These are phyloP conservation scores for Suhomyces yuchorum DNA, from an alignment of 1,139 yeast species.

Conservation along the genomic window DNA sequence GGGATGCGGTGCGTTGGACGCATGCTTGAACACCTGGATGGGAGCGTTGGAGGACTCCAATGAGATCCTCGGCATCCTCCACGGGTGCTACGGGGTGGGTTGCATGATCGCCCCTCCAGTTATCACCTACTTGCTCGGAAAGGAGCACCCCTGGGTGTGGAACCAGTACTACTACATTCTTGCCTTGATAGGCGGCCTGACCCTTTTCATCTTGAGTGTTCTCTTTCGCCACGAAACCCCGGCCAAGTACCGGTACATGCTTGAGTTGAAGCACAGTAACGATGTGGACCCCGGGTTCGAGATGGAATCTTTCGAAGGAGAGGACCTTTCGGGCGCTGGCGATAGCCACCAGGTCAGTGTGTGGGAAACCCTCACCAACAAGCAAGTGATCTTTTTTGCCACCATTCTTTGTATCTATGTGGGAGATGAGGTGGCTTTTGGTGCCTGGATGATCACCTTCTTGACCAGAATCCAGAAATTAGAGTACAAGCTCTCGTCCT, in stretches of 20 bases:
- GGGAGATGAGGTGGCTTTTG: conserved; percentile 71
- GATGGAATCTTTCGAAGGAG: conserved; percentile 19
- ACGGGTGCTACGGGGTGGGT: conserved; percentile 70
- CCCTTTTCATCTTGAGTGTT: conserved; percentile 22
- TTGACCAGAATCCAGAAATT: conserved; percentile 51
- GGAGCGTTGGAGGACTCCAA: conserved; percentile 59
- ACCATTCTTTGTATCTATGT: conserved; percentile 57
- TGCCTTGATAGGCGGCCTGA: conserved; percentile 26
- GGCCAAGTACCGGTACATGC: conserved; percentile 49
- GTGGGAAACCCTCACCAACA: conserved; percentile 40
- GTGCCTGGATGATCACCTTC: conserved; percentile 67
- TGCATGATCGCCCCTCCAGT: conserved; percentile 66
- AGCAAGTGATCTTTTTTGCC: conserved; percentile 51
- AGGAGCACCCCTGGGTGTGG: conserved; percentile 48
- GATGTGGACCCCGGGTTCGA: conserved; percentile 15
- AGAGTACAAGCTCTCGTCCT: conserved; percentile 52
- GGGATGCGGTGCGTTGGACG: conserved; percentile 63
- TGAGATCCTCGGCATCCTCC: conserved; percentile 65
- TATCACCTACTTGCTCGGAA: conserved; percentile 46
- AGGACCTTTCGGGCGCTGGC: conserved; percentile 24
- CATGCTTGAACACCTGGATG: conserved; percentile 60
- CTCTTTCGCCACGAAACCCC: conserved; percentile 57
- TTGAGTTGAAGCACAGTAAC: conserved; percentile 18
- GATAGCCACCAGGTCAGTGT: conserved; percentile 24
- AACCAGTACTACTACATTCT: conserved; percentile 47